These are phyloP conservation scores for Dunaliella primolecta DNA, from an alignment of 139 green algal genomes.

Conservation along the genomic window DNA sequence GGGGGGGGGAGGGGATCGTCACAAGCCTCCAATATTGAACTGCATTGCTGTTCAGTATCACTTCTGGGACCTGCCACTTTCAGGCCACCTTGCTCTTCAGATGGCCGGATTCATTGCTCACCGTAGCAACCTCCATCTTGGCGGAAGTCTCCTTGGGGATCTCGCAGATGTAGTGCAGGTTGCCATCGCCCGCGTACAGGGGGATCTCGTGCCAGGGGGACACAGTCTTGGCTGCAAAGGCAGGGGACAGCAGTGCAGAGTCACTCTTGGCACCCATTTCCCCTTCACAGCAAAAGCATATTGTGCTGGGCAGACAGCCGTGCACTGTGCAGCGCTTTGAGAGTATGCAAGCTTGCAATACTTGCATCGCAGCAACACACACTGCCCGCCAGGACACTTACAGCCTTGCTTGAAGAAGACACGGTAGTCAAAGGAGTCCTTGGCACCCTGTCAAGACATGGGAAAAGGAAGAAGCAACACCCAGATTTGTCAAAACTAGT, in stretches of 20 bases:
- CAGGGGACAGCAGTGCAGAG: not conserved
- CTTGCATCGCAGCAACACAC: not conserved
- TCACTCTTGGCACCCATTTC: not conserved
- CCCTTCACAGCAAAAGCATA: too few species aligned
- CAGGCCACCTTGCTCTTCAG: too few species aligned
- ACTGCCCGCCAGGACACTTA: too few species aligned
- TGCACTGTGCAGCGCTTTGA: too few species aligned
- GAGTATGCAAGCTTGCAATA: not conserved
- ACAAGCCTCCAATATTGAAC: too few species aligned
- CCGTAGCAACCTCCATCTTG: slow-evolving; percentile 98
- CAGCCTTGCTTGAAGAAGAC: slow-evolving; percentile 80
- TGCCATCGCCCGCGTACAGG: slow-evolving; percentile 74
- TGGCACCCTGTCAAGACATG: slow-evolving; percentile 51
- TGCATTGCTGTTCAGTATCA: too few species aligned
- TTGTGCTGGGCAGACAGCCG: not conserved
- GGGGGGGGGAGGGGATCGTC: too few species aligned
- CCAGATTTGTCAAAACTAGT: too few species aligned
- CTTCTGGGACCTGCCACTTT: too few species aligned
- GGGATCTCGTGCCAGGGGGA: slow-evolving; percentile 98
- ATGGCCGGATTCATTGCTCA: too few species aligned
- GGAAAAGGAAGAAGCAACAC: too few species aligned
- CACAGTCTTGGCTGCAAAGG: slow-evolving; percentile 54
- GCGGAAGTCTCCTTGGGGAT: slow-evolving; percentile 97
- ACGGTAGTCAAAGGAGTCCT: slow-evolving; percentile 77
- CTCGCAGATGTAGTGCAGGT: slow-evolving; percentile 95